Base-by-base conservation (phyloP, 2,329 filamentous ascomycete species). In the Fusarium sp. region DNA sequence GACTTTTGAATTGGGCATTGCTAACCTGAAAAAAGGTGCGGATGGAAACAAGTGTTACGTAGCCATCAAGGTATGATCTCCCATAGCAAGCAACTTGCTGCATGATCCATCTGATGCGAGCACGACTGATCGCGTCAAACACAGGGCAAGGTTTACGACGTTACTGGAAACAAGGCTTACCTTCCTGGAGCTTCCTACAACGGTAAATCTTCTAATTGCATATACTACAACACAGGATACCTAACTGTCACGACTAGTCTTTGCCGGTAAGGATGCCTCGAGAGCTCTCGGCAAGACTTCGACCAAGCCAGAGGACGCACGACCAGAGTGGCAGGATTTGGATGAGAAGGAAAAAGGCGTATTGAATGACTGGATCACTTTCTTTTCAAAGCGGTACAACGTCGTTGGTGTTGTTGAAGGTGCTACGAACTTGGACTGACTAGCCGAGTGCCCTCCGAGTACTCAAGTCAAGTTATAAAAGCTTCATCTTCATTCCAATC, bases 381-480 rank as follows among this genome's bases (percentile, higher is more conserved):
- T 97, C 84, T 99, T 99, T 84, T 94, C 93, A 75, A 99, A 98
- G 86, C 89, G 96, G 65, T 99, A 99, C 85, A 98, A 97, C 78
- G 89, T 98, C 58, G 91, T 97, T 52, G 94, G 94, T 19, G 81
- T 86, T 63, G 89, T 93, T 21, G 84, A 87, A 67, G 89, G 88
- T 40, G 89, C 89, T 33, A 90, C 87, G 33, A 91, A 91, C 78
- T 83, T 84, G 78, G 87, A 86, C 33, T 78, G 75, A 78, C 77
- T 78, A 76, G 69, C 72, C 66, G 74, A 71, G 63, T 60, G 60
- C 63, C 66, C 68, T 54, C 65, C 68, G 63, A 70, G 63, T 53
- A 59, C 56, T 46, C 70, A 73, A 62, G 56, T 57, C 73, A 78
- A 73, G 67, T 59, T 78, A 44, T 78, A 61, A 74, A 74, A 40